Evolutionary conservation across 1,284 basidiomycete genomes (phyloP).

Genomic region (Mrakiaceae sp.): DNA sequence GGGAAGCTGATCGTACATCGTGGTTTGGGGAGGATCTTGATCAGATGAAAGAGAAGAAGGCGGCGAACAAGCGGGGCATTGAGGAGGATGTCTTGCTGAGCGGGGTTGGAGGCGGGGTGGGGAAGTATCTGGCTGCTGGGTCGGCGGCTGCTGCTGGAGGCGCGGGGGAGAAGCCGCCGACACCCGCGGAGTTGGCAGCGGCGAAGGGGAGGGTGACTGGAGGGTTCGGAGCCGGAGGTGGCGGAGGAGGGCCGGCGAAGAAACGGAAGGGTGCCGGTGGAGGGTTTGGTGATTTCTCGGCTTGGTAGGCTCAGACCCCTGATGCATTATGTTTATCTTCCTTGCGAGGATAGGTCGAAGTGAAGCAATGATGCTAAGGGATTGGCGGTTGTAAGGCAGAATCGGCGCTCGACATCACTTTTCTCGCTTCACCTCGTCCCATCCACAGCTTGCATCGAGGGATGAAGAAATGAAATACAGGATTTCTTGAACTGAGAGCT

Average conservation of each 20-base stretch:
- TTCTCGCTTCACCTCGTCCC: too few relatives aligned
- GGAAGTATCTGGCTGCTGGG: conserved; percentile 33
- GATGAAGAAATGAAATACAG: too few relatives aligned
- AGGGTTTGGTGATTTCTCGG: conserved; percentile 38
- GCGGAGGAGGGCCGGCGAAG: conserved; percentile 18
- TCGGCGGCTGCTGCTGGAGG: conserved; percentile 1
- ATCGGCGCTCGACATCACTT: too few relatives aligned
- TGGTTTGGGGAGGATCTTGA: conserved; percentile 37
- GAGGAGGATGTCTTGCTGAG: conserved; percentile 24
- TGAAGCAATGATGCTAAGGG: too few relatives aligned
- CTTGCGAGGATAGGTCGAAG: too few relatives aligned
- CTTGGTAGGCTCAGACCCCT: conserved; percentile 22
- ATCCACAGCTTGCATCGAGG: too few relatives aligned
- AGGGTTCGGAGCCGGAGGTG: conserved; percentile 1
- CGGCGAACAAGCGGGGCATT: conserved; percentile 24
- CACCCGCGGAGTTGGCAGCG: neutral
- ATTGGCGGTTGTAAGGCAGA: too few relatives aligned
- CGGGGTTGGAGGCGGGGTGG: conserved; percentile 26
- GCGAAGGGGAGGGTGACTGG: conserved; percentile 7
- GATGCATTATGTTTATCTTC: neutral
- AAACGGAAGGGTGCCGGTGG: conserved; percentile 36
- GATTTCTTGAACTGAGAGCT: too few relatives aligned
- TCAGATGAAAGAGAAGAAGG: conserved; percentile 25
- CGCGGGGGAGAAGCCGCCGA: conserved; percentile 11
- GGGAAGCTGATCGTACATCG: conserved; percentile 38